Evolutionary conservation across 768 basidiomycete genomes (phyloP).

Genomic region (Lentinula guzmanii): DNA sequence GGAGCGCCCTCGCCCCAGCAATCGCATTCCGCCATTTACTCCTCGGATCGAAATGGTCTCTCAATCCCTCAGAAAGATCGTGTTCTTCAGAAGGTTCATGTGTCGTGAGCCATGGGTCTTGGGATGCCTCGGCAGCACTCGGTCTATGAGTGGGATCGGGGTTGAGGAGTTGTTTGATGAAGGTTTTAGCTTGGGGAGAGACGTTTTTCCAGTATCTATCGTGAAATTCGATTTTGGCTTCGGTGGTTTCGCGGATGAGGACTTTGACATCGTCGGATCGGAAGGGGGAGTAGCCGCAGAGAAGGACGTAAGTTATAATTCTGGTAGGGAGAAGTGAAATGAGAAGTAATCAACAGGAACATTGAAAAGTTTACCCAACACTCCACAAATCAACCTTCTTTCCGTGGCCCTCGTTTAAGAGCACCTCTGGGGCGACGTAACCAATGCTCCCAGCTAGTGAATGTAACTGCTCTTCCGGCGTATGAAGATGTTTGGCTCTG

Average conservation of each 20-base stretch:
- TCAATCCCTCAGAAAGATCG: constrained; percentile 68
- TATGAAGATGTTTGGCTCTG: constrained; percentile 80
- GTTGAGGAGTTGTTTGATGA: constrained; percentile 67
- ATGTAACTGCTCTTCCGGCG: constrained; percentile 62
- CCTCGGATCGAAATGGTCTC: constrained; percentile 76
- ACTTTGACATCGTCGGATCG: constrained; percentile 73
- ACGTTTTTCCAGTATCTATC: constrained; percentile 93
- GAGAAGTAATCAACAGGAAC: constrained; percentile 1
- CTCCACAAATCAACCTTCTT: constrained; percentile 95
- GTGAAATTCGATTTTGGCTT: constrained; percentile 85
- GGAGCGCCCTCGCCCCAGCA: constrained; percentile 35
- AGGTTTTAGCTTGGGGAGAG: constrained; percentile 75
- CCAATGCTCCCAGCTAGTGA: constrained; percentile 79
- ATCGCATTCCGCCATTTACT: constrained; percentile 75
- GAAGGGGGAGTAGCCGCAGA: constrained; percentile 96
- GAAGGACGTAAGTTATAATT: constrained; percentile 89
- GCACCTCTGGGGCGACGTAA: constrained; percentile 88
- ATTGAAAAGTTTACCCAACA: constrained; percentile 55
- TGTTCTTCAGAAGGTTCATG: constrained; percentile 62
- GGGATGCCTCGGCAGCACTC: constrained; percentile 66
- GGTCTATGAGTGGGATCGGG: constrained; percentile 67
- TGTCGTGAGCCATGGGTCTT: constrained; percentile 74
- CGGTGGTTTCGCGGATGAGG: constrained; percentile 79
- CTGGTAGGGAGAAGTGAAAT: constrained; percentile 28
- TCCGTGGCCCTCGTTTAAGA: constrained; percentile 78